Conservation (phyloP, 352 stramenopile species). For the Pelagophyceae sp. region DNA sequence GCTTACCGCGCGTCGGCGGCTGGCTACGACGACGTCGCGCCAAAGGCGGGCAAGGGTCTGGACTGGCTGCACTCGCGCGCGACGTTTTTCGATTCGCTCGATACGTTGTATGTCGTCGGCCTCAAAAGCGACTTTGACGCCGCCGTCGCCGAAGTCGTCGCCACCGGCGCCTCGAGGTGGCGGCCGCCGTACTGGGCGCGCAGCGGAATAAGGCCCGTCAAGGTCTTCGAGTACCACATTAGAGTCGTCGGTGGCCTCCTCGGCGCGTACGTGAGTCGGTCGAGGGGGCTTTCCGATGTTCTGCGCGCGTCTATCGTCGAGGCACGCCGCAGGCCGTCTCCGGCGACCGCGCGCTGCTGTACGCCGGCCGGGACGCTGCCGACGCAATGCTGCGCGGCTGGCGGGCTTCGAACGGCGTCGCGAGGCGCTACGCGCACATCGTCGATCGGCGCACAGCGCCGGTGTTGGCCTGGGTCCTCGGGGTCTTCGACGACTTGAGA, state of each 20-base stretch:
- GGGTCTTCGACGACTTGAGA: too few species aligned
- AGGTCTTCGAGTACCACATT: conserved; percentile 83
- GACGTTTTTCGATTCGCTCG: conserved; percentile 73
- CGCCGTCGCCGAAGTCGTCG: conserved; percentile 41
- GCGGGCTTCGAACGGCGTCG: conserved; percentile 45
- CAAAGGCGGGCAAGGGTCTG: conserved; percentile 63
- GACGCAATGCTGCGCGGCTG: conserved; percentile 64
- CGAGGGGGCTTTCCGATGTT: neutral
- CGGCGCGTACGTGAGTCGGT: conserved; percentile 72
- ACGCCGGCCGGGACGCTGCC: conserved; percentile 29
- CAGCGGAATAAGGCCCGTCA: conserved; percentile 59
- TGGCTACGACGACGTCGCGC: conserved; percentile 72
- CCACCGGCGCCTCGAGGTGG: conserved; percentile 52
- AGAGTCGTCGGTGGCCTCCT: conserved; percentile 76
- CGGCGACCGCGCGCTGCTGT: neutral
- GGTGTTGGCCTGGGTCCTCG: too few species aligned
- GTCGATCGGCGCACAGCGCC: too few species aligned
- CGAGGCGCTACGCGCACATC: too few species aligned
- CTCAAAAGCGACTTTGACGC: conserved; percentile 61
- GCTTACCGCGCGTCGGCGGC: conserved; percentile 74
- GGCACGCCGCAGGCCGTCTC: conserved; percentile 70
- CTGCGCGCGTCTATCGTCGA: conserved; percentile 40
- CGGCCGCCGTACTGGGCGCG: too few species aligned
- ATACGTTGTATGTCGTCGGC: conserved; percentile 72
- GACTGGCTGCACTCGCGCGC: conserved; percentile 65